Conservation (phyloP, 768 basidiomycete species). For the Mycena vulgaris region DNA sequence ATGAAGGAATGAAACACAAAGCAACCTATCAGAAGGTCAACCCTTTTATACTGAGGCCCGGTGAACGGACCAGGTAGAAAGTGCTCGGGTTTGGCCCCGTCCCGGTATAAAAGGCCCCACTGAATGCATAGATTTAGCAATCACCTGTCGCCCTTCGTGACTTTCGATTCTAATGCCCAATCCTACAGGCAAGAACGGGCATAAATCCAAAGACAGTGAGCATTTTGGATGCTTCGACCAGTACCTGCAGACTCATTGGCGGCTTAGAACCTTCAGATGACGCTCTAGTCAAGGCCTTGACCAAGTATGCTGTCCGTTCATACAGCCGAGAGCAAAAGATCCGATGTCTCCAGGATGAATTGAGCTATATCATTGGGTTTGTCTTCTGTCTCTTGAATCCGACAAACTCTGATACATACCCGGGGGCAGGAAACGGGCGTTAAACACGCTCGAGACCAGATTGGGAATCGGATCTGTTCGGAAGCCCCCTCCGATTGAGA, state of each 20-base stretch:
- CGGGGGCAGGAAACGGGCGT: background rate
- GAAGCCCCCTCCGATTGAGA: background rate
- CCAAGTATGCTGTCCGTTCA: constrained; percentile 4
- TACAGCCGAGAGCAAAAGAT: background rate
- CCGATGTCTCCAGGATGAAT: background rate
- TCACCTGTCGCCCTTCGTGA: background rate
- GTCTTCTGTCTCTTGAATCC: constrained; percentile 1
- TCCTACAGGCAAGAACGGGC: constrained; percentile 4
- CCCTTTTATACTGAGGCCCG: background rate
- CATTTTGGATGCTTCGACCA: too few species aligned
- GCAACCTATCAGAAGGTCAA: background rate
- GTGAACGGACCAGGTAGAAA: background rate
- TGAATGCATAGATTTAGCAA: background rate
- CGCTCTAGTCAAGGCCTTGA: background rate
- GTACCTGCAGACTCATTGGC: background rate
- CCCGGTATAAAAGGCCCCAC: background rate
- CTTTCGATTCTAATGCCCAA: background rate
- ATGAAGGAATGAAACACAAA: background rate
- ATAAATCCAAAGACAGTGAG: background rate
- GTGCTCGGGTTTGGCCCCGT: background rate
- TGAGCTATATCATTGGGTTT: background rate
- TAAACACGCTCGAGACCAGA: background rate
- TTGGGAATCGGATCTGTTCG: background rate
- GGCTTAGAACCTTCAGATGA: constrained; percentile 13
- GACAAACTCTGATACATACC: background rate